Base-by-base conservation (phyloP, 495 filamentous ascomycete genomes). In the Neurospora intermedia region DNA sequence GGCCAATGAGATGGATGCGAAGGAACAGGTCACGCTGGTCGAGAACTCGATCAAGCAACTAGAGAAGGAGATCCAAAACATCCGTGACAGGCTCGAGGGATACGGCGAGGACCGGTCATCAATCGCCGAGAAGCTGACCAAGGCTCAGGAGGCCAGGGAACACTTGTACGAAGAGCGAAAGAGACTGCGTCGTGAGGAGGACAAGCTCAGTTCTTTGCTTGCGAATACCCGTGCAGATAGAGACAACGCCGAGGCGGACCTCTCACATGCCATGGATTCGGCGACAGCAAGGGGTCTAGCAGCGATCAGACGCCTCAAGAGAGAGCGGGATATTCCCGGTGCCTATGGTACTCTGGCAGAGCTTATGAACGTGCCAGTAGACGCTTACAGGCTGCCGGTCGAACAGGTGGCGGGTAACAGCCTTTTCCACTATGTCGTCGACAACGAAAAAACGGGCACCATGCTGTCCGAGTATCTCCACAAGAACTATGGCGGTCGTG, bases 381-480 rank as follows among this genome's bases (percentile, higher is more conserved):
- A 97, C n/a, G 88, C 88, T 69, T 98, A 96, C 80, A 89, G 93
- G 43, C 91, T 93, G 48, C 93, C 96, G 5, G 92, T 97, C 18
- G 96, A 99, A 79, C 92, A 96, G 43, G 96, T 94, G 5, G 96
- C 94, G 10, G 96, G 96, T 7, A 91, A 91, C 74, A 96, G 93
- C 80, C 84, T 99, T 9, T 99, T 99, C 82, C 93, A 99, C 82
- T 96, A 97, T 76, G 93, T 99, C 35, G 94, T 97, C 66, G 96
- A 99, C 80, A 97, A 91, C 46, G 94, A 94, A 71, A 88, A 91
- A 45, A 98, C 95, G 3, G 94, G 94, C 0, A 92, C 93, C 1
- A 88, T 88, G 71, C 89, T 97, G 18, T 85, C 94, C 16, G 91
- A 95, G 76, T 87, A 91, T 16, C 85, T 99, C 27, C 89, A 94